Base-by-base conservation (phyloP, 1,139 yeast species). In the Citeromyces hawaiiensis region DNA sequence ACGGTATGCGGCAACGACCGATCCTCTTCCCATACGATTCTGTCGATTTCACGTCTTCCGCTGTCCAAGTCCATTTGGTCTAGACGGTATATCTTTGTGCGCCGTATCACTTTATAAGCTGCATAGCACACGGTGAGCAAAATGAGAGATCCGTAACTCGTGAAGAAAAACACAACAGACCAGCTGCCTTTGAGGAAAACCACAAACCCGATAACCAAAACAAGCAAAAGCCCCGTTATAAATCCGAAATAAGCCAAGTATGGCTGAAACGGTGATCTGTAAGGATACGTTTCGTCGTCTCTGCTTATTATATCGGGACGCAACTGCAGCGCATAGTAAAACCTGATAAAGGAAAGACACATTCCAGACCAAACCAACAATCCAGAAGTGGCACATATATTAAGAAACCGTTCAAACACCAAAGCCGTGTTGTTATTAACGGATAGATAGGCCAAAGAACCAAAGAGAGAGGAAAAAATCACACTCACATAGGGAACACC, bases 401-500 rank as follows among this genome's bases (percentile, higher is more conserved):
- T 69, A 8, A 81, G 70, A 43, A 83, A 61, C 51, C 77, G 70
- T 47, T 73, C 79, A 48, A 83, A 82, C 2, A 80, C 82, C n/a
- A 63, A 59, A 8, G 82, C 72, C 0, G 86, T 78, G 35, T 68
- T 58, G 45, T 71, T 67, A 29, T 72, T 67, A 5, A 78, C 72
- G 34, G 83, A 70, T 14, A 81, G 55, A 51, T 65, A 80, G 0
- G 86, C 70, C 37, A 82, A 56, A 14, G 76, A 51, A 0, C 83
- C 83, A 54, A 83, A 70, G 1, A 68, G 44, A 3, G 79, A 77
- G 0, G 87, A 67, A 42, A 75, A 65, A 35, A 80, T 48, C 1
- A 83, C 88, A 2, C 93, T 66, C 45, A 68, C 65, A 48, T 77
- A 80, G 0, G 95, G 95, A 15, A 81, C 81, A 1, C 94, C 94